Conservation (phyloP, 177 flowering plant genomes). For the Telopea speciosissima region DNA sequence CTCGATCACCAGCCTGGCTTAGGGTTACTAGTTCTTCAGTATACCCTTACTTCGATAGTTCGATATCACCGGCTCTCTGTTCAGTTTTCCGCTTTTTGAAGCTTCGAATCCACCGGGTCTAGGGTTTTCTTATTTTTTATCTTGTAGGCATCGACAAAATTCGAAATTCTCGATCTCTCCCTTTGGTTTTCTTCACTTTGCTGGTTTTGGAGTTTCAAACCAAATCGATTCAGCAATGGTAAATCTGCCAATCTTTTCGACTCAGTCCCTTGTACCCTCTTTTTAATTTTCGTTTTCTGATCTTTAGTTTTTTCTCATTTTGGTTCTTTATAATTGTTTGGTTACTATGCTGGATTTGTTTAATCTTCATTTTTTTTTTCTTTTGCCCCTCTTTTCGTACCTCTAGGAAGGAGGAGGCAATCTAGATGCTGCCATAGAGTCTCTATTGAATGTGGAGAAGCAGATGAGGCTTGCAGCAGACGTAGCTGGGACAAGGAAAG, state of each 20-base stretch:
- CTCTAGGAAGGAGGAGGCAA: slow-evolving; percentile 48
- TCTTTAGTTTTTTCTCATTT: neutral
- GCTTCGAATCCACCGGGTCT: neutral
- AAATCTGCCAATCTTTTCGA: neutral
- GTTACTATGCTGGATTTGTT: neutral
- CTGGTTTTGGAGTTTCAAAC: neutral
- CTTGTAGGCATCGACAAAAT: neutral
- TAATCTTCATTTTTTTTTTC: neutral
- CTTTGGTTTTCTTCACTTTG: no score
- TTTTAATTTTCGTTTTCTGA: no score
- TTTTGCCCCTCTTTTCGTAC: neutral
- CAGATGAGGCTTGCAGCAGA: slow-evolving; percentile 81
- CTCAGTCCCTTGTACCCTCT: neutral
- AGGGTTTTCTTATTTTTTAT: neutral
- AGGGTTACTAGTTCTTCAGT: no score
- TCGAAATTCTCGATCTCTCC: neutral
- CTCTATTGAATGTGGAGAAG: slow-evolving; percentile 81
- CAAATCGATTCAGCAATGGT: neutral
- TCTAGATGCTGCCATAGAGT: slow-evolving; percentile 62
- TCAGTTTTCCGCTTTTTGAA: neutral
- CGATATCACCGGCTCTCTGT: no score
- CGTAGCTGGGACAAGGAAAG: slow-evolving; percentile 70
- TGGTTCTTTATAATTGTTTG: neutral
- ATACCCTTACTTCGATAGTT: no score
- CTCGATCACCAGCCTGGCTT: no score